phyloP scores from a whole-genome alignment of 768 basidiomycete species.

The Auriscalpium vulgare region DNA sequence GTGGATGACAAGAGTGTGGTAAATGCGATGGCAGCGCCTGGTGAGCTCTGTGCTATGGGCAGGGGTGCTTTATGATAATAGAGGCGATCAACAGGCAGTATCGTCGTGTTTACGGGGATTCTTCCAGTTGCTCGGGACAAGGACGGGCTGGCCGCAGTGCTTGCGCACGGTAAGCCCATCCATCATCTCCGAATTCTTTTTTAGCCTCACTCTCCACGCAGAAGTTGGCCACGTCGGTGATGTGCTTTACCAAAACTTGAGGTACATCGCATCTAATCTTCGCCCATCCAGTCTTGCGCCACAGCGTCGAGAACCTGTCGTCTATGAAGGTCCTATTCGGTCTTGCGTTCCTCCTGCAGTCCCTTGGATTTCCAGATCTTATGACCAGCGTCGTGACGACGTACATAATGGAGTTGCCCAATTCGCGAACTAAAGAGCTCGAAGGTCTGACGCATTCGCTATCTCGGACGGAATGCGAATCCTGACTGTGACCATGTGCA shows the following conservation, averaged over 20 bases:
- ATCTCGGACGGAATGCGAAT: not conserved
- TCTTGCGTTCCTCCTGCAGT: slow-evolving; percentile 34
- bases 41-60: slow-evolving; percentile 25
- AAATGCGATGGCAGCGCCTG: slow-evolving; percentile 75
- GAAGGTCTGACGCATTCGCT: slow-evolving; percentile 47
- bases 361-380: slow-evolving; percentile 49
- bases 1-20: slow-evolving; percentile 62
- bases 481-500: slow-evolving; percentile 19
- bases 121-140: slow-evolving; percentile 71
- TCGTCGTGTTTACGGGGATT: slow-evolving; percentile 88
- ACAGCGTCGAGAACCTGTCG: slow-evolving; percentile 44
- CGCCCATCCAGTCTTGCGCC: slow-evolving; percentile 41
- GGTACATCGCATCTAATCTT: not conserved
- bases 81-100: slow-evolving; percentile 38
- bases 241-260: slow-evolving; percentile 5
- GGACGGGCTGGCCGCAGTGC: slow-evolving; percentile 73
- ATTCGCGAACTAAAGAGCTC: slow-evolving; percentile 72
- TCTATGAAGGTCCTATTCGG: slow-evolving; percentile 32
- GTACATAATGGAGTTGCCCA: slow-evolving; percentile 64
- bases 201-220: slow-evolving; percentile 19
- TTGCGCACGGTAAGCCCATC: slow-evolving; percentile 63
- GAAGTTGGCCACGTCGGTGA: slow-evolving; percentile 77
- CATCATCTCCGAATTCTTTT: not conserved
- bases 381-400: slow-evolving; percentile 40
- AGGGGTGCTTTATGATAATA: too few species aligned